Evolutionary conservation across 1,284 basidiomycete genomes (phyloP).

Genomic region (Ustanciosporium gigantosporum): DNA sequence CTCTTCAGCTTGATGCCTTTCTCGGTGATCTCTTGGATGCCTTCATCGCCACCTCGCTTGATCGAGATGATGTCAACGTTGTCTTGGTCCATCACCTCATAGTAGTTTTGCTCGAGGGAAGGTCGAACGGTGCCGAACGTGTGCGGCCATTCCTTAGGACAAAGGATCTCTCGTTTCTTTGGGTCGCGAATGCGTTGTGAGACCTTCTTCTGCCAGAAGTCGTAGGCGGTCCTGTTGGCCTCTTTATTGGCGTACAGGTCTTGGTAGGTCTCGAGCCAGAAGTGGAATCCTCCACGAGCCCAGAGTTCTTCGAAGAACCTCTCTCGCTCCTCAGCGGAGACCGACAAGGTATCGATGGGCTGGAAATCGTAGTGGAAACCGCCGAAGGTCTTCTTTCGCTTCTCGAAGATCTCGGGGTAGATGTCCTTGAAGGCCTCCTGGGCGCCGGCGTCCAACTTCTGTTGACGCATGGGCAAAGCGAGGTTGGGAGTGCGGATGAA

Average conservation of each 20-base stretch:
- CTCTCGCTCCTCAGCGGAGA: conserved; percentile 37
- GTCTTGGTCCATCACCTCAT: conserved; percentile 64
- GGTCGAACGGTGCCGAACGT: conserved; percentile 47
- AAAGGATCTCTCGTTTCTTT: conserved; percentile 44
- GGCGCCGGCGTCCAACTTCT: conserved; percentile 26
- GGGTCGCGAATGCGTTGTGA: conserved; percentile 35
- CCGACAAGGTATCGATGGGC: conserved; percentile 18
- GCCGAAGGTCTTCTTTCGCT: conserved; percentile 42
- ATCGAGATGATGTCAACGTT: conserved; percentile 67
- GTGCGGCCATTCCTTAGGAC: conserved; percentile 42
- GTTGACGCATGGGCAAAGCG: conserved; percentile 40
- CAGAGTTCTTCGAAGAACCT: conserved; percentile 34
- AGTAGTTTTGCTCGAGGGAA: conserved; percentile 46
- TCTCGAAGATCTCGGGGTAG: conserved; percentile 44
- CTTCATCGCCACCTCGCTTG: conserved; percentile 31
- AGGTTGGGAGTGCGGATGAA: conserved; percentile 51
- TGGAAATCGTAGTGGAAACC: conserved; percentile 49
- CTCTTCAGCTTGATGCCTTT: conserved; percentile 65
- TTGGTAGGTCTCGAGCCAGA: conserved; percentile 45
- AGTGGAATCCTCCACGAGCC: conserved; percentile 35
- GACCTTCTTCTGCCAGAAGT: conserved; percentile 49
- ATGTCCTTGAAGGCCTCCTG: conserved; percentile 41
- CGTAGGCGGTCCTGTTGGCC: conserved; percentile 39
- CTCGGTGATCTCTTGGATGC: conserved; percentile 64
- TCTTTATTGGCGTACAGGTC: conserved; percentile 38